A percentile compares a stretch with the other conserved stretches of the same genome.
Conservation (phyloP, 441 rosid genomes). For the Euphorbia corollata region DNA sequence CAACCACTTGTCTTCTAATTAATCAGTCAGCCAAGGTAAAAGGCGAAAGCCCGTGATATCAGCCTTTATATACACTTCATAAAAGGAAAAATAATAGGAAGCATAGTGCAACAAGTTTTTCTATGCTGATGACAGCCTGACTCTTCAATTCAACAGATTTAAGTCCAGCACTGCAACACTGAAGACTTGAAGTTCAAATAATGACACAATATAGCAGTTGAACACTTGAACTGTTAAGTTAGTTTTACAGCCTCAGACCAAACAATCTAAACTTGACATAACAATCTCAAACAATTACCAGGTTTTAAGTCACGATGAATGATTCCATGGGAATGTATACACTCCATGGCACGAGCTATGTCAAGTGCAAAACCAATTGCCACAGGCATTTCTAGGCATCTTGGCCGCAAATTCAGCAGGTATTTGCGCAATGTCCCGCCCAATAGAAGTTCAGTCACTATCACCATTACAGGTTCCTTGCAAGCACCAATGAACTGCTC, state of each 20-base stretch:
- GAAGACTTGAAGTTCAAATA: conserved; percentile 5
- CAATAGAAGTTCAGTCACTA: conserved; percentile 77
- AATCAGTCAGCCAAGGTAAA: background rate
- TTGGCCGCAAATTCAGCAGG: conserved; percentile 60
- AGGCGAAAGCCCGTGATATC: background rate
- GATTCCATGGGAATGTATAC: conserved; percentile 87
- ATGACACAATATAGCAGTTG: background rate
- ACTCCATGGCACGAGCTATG: conserved; percentile 96
- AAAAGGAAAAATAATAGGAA: background rate
- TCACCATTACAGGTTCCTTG: conserved; percentile 89
- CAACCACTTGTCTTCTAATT: background rate
- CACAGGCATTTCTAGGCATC: conserved; percentile 52
- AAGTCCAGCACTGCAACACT: no score
- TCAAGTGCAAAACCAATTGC: conserved; percentile 84
- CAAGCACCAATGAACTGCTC: conserved; percentile 92
- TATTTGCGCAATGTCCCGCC: conserved; percentile 91
- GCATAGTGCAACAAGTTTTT: no score
- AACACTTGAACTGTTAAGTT: background rate
- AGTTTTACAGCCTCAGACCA: background rate
- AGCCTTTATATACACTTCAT: no score
- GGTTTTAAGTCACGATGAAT: conserved; percentile 97
- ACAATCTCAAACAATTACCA: conserved; percentile 36
- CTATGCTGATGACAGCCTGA: no score
- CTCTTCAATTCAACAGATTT: no score
- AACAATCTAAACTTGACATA: conserved; percentile 12